Percentiles rank a stretch among this genome's conserved stretches.
Evolutionary conservation across 768 basidiomycete genomes (phyloP).

Genomic region (Leucocoprinus birnbaumii): DNA sequence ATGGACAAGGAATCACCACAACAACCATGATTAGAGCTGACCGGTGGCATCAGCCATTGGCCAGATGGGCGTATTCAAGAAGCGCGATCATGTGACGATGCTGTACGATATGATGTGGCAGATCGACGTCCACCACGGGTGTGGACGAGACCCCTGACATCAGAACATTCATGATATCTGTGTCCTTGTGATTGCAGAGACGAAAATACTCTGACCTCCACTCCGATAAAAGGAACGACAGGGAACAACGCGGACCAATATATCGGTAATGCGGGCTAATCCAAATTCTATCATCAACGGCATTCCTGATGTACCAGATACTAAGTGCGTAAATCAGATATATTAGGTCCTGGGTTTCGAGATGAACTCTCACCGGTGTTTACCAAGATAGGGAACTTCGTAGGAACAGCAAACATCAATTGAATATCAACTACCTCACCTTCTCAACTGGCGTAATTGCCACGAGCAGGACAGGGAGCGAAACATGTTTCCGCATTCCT

Average conservation of each 20-base stretch:
- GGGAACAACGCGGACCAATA: background rate
- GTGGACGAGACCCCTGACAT: background rate
- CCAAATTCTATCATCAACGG: background rate
- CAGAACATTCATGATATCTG: background rate
- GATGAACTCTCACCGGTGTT: background rate
- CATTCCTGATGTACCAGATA: background rate
- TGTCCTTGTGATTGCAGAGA: background rate
- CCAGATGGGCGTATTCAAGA: background rate
- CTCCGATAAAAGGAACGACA: background rate
- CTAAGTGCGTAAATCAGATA: background rate
- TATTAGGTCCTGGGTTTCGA: background rate
- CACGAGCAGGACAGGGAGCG: background rate
- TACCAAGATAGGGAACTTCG: background rate
- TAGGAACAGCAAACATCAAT: background rate
- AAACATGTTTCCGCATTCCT: background rate
- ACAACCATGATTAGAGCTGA: background rate
- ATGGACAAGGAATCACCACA: background rate
- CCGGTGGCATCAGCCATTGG: background rate
- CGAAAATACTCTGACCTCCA: background rate
- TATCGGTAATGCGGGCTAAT: background rate
- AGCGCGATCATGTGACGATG: background rate
- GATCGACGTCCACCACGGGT: background rate
- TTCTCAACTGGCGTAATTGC: too few relatives aligned
- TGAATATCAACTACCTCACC: background rate
- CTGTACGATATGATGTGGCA: background rate